A percentile compares a stretch with the other conserved stretches of the same genome.
Conservation (phyloP, 768 basidiomycete species). For the Leucocoprinus birnbaumii region DNA sequence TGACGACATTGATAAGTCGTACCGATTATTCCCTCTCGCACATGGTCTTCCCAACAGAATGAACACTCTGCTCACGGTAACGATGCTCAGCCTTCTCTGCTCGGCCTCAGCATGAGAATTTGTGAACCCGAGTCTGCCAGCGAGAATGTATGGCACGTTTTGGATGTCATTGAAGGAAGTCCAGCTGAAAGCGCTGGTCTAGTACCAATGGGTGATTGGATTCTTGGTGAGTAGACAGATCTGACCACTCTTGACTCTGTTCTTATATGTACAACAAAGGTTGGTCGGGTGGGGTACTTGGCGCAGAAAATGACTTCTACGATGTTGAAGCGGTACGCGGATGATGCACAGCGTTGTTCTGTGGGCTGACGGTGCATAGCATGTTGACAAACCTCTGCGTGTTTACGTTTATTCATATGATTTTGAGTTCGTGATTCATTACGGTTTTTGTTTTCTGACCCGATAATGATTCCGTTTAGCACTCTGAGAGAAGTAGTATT, state of each 20-base stretch:
- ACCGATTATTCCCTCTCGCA: constrained; percentile 77
- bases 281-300: constrained; percentile 92
- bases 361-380: constrained; percentile 41
- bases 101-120: constrained; percentile 91
- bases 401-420: constrained; percentile 97
- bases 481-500: constrained; percentile 90
- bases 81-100: constrained; percentile 75
- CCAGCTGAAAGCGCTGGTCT: constrained; percentile 96
- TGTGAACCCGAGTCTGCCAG: constrained; percentile 87
- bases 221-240: constrained; percentile 29
- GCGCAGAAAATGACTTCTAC: constrained; percentile 94
- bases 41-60: constrained; percentile 63
- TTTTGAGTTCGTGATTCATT: constrained; percentile 70
- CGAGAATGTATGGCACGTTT: constrained; percentile 97
- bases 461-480: constrained; percentile 36
- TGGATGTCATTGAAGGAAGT: constrained; percentile 94
- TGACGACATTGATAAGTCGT: constrained; percentile 46
- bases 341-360: background rate
- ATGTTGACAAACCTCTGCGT: constrained; percentile 89
- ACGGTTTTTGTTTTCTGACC: constrained; percentile 1
- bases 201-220: constrained; percentile 80
- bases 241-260: background rate
- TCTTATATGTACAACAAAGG: constrained; percentile 76
- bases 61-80: constrained; percentile 24
- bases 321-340: constrained; percentile 84